Evolutionary conservation across 2,329 filamentous ascomycete genomes (phyloP).

Genomic region (Claviceps spartinae): DNA sequence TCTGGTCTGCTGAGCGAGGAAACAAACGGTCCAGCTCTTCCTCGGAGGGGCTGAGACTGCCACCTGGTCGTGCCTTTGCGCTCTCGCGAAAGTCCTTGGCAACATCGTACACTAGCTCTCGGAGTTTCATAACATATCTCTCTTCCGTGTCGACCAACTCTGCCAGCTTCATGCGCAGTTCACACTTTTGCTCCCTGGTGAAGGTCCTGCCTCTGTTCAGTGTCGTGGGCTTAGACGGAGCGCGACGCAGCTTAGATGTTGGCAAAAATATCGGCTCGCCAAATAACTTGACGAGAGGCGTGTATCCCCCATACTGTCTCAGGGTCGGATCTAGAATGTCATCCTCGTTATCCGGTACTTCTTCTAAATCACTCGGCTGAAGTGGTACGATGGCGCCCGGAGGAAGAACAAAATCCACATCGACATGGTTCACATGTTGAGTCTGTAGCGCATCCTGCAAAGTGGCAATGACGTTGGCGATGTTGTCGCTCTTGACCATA

Average conservation of each 20-base stretch:
- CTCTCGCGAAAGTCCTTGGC: constrained; percentile 67
- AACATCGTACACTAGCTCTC: constrained; percentile 68
- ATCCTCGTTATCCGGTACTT: constrained; percentile 48
- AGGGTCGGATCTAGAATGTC: constrained; percentile 50
- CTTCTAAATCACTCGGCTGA: constrained; percentile 44
- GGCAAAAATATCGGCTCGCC: constrained; percentile 79
- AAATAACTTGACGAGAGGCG: constrained; percentile 61
- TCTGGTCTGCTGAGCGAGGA: constrained; percentile 64
- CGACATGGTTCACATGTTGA: constrained; percentile 71
- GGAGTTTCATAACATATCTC: constrained; percentile 79
- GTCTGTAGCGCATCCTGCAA: constrained; percentile 66
- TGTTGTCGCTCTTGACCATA: constrained; percentile 72
- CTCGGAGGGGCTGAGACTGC: constrained; percentile 58
- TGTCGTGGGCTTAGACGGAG: constrained; percentile 74
- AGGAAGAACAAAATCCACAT: constrained; percentile 77
- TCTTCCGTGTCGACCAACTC: constrained; percentile 91
- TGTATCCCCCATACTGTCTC: constrained; percentile 65
- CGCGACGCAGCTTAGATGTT: constrained; percentile 69
- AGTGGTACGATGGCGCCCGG: constrained; percentile 59
- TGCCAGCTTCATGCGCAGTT: constrained; percentile 73
- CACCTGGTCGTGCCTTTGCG: constrained; percentile 41
- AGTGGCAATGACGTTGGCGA: constrained; percentile 55
- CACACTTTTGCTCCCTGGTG: constrained; percentile 67
- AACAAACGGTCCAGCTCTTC: constrained; percentile 66
- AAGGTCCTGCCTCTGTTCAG: constrained; percentile 69